Percentiles rank a stretch among this genome's conserved stretches.
phyloP scores from a whole-genome alignment of 148 eudicot species.

The Pharnaceum exiguum region DNA sequence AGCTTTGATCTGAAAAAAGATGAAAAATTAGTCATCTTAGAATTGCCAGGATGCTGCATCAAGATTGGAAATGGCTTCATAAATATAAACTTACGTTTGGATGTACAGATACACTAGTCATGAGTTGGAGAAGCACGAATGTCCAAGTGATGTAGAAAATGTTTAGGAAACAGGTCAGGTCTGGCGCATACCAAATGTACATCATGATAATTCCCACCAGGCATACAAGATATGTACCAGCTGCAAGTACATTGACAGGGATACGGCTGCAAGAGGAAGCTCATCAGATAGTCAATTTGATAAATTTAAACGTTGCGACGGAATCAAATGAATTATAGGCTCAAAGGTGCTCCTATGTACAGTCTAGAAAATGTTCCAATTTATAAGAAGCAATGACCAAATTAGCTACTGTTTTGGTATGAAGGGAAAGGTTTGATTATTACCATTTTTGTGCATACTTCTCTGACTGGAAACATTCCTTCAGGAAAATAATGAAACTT shows the following conservation, averaged over 20 bases:
- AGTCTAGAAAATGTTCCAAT: no score
- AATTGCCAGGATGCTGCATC: neutral
- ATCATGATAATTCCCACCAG: conserved; percentile 59
- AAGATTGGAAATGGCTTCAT: neutral
- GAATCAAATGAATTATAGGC: neutral
- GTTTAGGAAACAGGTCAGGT: conserved; percentile 63
- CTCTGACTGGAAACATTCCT: conserved; percentile 60
- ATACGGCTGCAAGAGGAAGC: conserved; percentile 43
- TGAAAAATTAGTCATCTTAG: neutral
- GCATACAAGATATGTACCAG: conserved; percentile 48
- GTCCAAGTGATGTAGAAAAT: conserved; percentile 78
- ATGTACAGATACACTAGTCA: conserved; percentile 77
- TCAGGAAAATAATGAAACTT: conserved; percentile 76
- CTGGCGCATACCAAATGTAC: conserved; percentile 82
- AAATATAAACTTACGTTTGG: conserved; percentile 49
- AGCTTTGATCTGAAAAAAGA: conserved; percentile 48
- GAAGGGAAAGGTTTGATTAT: neutral
- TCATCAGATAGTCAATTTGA: neutral
- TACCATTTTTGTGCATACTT: conserved; percentile 68
- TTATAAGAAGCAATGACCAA: no score
- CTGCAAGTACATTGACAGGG: conserved; percentile 46
- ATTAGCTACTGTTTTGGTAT: no score
- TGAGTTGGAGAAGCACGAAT: conserved; percentile 65
- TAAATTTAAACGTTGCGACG: neutral
- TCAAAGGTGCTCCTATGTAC: no score